Base-by-base conservation (phyloP, 2,329 filamentous ascomycete species). In the Hymenoscyphus scutula region DNA sequence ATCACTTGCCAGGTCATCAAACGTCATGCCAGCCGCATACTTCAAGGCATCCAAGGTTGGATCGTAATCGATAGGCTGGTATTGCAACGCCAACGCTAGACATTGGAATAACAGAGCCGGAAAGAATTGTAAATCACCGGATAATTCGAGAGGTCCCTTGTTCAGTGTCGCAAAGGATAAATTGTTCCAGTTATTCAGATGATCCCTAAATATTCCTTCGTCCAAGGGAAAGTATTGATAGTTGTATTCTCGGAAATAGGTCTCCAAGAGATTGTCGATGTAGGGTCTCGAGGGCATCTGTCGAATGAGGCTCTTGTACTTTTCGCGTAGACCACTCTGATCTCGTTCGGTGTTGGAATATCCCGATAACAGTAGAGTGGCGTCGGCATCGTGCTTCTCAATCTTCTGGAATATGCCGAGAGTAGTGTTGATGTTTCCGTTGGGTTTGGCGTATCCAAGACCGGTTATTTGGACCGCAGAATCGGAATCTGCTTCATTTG, bases 41-140 rank as follows among this genome's bases (percentile, higher is more conserved):
- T 87, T 86, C 56, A 88, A 75, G 1, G 79, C 77, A 30, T 84
- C 81, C 54, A 86, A 84, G 4, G 75, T 78, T 45, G 78, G 73
- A 32, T 83, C 78, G 8, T 78, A 74, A 10, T 77, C 77, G 2
- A 79, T 75, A 0, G 81, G 80, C 27, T 87, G 75, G 34, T 81
- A 78, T 58, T 87, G 75, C 51, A 88, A 73, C 17, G 82, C 79
- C 3, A 79, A 79, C 3, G 84, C 84, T 17, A 85, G 71, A 34
- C 86, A 77, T 69, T 87, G 82, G 68, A 88, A 86, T 2, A 88
- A 72, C 56, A 88, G 71, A 0, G 83, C 84, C 1, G 85, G 85
- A 62, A 88, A 86, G 4, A 80, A 81, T 57, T 82, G 77, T 62
- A 87, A 71, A 63, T 84, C 80, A 0, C 79, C 76, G 2, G 79